phyloP scores from a whole-genome alignment of 2,329 filamentous ascomycete species.

The Stachybotrys elegans region DNA sequence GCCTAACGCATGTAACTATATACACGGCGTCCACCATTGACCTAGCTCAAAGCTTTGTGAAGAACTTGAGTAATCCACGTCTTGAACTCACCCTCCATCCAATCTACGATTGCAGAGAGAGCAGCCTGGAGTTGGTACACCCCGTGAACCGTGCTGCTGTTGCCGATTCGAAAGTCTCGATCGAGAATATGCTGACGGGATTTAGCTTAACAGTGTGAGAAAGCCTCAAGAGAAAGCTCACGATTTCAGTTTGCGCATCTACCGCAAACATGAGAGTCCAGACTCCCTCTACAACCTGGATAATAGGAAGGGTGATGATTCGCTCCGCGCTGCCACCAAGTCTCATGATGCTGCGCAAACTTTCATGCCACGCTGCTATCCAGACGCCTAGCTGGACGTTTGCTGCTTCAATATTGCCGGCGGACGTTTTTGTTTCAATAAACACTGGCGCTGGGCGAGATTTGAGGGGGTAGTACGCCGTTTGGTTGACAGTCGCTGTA shows the following conservation, averaged over 20 bases:
- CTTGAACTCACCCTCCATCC: conserved; percentile 7
- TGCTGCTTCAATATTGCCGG: conserved; percentile 4
- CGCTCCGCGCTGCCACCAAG: neutral
- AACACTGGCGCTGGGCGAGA: conserved; percentile 6
- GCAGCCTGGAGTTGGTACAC: conserved; percentile 10
- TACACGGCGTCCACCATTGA: too few relatives aligned
- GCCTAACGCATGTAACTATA: too few relatives aligned
- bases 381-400: conserved; percentile 8
- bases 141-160: conserved; percentile 2
- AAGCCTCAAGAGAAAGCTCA: conserved; percentile 2
- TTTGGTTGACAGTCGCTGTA: conserved; percentile 6
- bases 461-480: conserved; percentile 2
- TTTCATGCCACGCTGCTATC: conserved; percentile 9
- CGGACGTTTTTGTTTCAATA: conserved; percentile 7
- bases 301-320: conserved; percentile 6
- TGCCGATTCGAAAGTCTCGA: conserved; percentile 7
- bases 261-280: conserved; percentile 8
- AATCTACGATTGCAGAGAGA: conserved; percentile 1
- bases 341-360: conserved; percentile 8
- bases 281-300: conserved; percentile 4
- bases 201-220: neutral
- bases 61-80: conserved; percentile 8
- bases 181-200: conserved; percentile 3
- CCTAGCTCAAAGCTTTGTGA: too few relatives aligned
- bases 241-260: conserved; percentile 5